Base-by-base conservation (phyloP, 805 yeast species). In the Metschnikowia similis region DNA sequence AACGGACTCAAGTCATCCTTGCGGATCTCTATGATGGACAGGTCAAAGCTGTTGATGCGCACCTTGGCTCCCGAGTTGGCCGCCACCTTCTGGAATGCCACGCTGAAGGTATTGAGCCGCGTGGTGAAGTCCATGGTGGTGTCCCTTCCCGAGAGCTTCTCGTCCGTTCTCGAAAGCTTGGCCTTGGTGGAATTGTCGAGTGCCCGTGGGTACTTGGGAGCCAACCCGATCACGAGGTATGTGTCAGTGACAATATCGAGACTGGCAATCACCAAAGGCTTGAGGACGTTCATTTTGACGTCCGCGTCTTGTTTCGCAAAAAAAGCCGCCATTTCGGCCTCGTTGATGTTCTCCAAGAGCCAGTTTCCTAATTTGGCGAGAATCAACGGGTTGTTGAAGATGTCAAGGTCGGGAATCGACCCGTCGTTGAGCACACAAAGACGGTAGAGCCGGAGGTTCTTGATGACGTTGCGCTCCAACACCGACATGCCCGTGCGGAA, bases 1-100 rank as follows among this genome's bases (percentile, higher is more conserved):
- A 94, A 94, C 45, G 96, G 88, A 4, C 89, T 75, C 54, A 94
- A 71, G 64, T 94, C 99, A 44, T 91, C 96, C 61, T 84, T 85
- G 52, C 89, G 71, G 39, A 94, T 84, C 69, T 94, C 97, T 40
- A 94, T 89, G 21, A 94, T 88, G 3, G 97, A 83, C 55, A 96
- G 87, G 64, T 94, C 98, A 68, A 94, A 94, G 61, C 96, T 89
- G 65, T 94, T 98, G 54, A 94, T 87, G 60, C 92, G 79, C 16
- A 90, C 90, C 58, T 87, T 83, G 2, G 97, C 97, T 38, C 90
- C 92, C 6, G 96, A 87, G 17, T 81, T 80, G 41, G 76, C 77
- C 1, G 97, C 94, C 28, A 91, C 88, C 56, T 85, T 86, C 65
- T 89, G 97, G 66, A 94, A 94, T 34, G 96, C 96, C 50, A 85